Conservation (phyloP, 2,329 filamentous ascomycete species). For the Tetracladium maxilliforme region DNA sequence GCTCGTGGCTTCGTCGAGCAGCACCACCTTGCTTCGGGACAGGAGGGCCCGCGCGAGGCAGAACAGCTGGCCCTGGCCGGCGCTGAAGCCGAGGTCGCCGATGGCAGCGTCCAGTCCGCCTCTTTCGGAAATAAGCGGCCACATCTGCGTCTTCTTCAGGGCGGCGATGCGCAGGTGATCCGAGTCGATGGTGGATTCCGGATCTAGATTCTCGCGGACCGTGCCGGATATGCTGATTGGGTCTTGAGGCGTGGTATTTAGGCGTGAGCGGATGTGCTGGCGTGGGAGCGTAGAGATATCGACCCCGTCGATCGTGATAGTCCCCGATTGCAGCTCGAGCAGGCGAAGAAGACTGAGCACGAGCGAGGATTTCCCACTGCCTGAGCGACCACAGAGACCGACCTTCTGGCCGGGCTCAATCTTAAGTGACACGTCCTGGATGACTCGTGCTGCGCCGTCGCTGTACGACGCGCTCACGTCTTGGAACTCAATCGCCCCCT, state of each 20-base stretch:
- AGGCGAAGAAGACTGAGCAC: conserved; percentile 32
- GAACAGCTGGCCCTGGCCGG: conserved; percentile 33
- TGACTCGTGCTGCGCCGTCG: conserved; percentile 3
- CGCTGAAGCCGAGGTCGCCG: conserved; percentile 17
- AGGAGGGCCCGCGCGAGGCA: conserved; percentile 29
- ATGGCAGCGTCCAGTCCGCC: conserved; percentile 20
- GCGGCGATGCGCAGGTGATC: conserved; percentile 26
- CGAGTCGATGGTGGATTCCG: conserved; percentile 15
- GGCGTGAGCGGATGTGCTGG: conserved; percentile 25
- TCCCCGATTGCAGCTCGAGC: conserved; percentile 24
- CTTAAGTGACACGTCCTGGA: conserved; percentile 3
- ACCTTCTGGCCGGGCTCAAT: conserved; percentile 27
- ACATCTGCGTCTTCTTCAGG: conserved; percentile 28
- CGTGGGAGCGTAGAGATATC: conserved; percentile 26
- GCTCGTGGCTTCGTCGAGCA: conserved; percentile 26
- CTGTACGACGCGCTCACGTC: conserved; percentile 14
- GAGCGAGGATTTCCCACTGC: conserved; percentile 27
- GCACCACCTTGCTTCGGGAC: conserved; percentile 18
- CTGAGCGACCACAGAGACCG: conserved; percentile 37
- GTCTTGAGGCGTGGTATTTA: conserved; percentile 29
- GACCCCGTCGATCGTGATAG: conserved; percentile 29
- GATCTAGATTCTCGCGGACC: conserved; percentile 32
- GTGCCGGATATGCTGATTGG: conserved; percentile 30
- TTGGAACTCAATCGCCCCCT: conserved; percentile 16
- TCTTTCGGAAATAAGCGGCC: conserved; percentile 19